A percentile compares a stretch with the other conserved stretches of the same genome.
Evolutionary conservation across 2,329 filamentous ascomycete genomes (phyloP).

Genomic region (Cordyceps javanica): DNA sequence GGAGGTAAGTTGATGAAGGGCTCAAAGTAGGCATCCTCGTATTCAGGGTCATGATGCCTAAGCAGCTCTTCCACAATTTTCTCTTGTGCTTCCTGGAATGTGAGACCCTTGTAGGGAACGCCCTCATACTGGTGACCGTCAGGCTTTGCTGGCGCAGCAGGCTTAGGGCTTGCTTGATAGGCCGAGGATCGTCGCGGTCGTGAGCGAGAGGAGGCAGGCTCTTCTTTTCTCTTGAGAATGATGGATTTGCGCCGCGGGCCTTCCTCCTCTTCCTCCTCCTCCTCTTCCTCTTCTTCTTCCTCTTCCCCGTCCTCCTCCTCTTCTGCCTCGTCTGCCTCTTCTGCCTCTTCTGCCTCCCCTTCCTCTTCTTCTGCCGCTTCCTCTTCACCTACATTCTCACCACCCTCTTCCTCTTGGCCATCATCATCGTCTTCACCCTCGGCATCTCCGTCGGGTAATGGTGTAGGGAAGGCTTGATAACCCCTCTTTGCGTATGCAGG

Average conservation of each 20-base stretch:
- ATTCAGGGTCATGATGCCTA: conserved; percentile 60
- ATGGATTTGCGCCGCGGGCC: conserved; percentile 23
- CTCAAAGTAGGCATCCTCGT: conserved; percentile 62
- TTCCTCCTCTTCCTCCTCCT: conserved; percentile 26
- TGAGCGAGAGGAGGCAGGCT: conserved; percentile 24
- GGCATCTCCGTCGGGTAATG: conserved; percentile 53
- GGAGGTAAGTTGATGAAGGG: conserved; percentile 75
- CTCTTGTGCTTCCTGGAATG: conserved; percentile 79
- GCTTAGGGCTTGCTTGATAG: conserved; percentile 28
- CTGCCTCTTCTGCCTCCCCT: conserved; percentile 28
- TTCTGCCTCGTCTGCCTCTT: conserved; percentile 23
- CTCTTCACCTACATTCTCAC: conserved; percentile 25
- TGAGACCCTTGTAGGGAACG: conserved; percentile 62
- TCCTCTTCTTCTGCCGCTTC: conserved; percentile 20
- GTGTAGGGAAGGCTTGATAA: conserved; percentile 68
- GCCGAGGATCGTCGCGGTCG: conserved; percentile 27
- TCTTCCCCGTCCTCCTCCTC: conserved; percentile 20
- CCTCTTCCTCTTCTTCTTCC: conserved; percentile 24
- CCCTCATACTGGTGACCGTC: conserved; percentile 47
- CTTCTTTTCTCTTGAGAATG: conserved; percentile 28
- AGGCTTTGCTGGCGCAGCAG: conserved; percentile 35
- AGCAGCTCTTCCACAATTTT: conserved; percentile 74
- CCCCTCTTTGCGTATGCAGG: conserved; percentile 66
- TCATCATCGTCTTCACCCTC: conserved; percentile 23
- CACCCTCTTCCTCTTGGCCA: conserved; percentile 24